Conservation (phyloP, 495 filamentous ascomycete genomes). For the Opeltia flavorubescens region DNA sequence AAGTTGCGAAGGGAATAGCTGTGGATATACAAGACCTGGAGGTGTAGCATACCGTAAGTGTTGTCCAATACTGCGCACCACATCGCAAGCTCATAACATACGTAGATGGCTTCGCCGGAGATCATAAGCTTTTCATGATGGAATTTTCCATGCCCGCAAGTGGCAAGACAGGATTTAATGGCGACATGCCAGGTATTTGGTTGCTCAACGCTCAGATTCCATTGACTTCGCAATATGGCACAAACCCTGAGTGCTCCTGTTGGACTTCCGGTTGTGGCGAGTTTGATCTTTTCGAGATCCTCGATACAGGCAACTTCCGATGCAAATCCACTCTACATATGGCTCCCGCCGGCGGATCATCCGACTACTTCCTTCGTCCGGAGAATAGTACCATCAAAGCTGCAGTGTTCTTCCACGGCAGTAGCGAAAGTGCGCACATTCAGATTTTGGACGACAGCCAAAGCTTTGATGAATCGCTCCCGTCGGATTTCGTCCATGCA, state of each 20-base stretch:
- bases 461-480: constrained; percentile 16
- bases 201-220: constrained; percentile 56
- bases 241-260: constrained; percentile 43
- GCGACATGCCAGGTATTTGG: constrained; percentile 55
- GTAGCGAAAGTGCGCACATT: constrained; percentile 25
- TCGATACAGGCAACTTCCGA: constrained; percentile 29
- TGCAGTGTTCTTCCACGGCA: constrained; percentile 42
- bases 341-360: constrained; percentile 32
- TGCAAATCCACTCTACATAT: constrained; percentile 48
- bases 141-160: constrained; percentile 53
- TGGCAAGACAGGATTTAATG: constrained; percentile 25
- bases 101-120: constrained; percentile 50
- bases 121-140: constrained; percentile 48
- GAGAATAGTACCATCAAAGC: constrained; percentile 35
- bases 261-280: constrained; percentile 58
- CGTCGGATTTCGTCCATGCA: constrained; percentile 1
- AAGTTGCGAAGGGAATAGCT: constrained; percentile 36
- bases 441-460: constrained; percentile 22
- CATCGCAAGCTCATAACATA: background rate
- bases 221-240: constrained; percentile 48
- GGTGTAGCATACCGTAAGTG: constrained; percentile 47
- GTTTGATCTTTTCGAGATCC: constrained; percentile 56
- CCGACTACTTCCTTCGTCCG: constrained; percentile 52
- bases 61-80: background rate
- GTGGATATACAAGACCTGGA: constrained; percentile 42